Conservation (phyloP, 192 early-diverging fungal genomes). For the Coemansia sp. region DNA sequence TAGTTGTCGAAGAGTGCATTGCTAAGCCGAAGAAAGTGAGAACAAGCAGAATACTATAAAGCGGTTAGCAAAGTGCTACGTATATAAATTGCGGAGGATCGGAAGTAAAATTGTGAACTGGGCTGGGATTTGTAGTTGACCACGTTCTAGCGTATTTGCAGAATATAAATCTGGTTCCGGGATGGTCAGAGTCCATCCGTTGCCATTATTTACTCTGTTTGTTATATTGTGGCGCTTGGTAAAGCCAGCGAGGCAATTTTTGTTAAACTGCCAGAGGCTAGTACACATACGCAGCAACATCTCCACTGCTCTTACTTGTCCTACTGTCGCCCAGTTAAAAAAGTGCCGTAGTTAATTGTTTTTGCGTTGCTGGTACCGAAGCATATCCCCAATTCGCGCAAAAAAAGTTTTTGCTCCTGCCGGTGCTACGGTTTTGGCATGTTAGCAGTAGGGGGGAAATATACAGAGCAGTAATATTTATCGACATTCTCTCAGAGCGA, state of each 20-base stretch:
- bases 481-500: not conserved
- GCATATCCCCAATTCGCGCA: not conserved
- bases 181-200: not conserved
- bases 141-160: not conserved
- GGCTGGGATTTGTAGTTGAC: not conserved
- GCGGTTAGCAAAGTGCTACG: too few species aligned
- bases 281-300: not conserved
- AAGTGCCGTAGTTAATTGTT: conserved; percentile 2
- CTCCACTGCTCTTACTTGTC: not conserved
- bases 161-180: not conserved
- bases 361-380: not conserved
- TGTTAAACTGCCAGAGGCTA: not conserved
- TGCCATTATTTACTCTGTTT: not conserved
- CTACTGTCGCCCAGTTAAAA: conserved; percentile 6
- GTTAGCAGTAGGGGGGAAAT: not conserved
- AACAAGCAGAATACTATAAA: not conserved
- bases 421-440: not conserved
- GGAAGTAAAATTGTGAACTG: not conserved
- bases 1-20: not conserved
- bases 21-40: not conserved
- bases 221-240: not conserved
- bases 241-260: not conserved
- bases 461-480: not conserved
- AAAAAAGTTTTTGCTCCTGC: not conserved
- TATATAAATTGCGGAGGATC: not conserved